These are phyloP conservation scores for Thelonectria discophora DNA, from an alignment of 2,329 filamentous ascomycete species.

Conservation along the genomic window DNA sequence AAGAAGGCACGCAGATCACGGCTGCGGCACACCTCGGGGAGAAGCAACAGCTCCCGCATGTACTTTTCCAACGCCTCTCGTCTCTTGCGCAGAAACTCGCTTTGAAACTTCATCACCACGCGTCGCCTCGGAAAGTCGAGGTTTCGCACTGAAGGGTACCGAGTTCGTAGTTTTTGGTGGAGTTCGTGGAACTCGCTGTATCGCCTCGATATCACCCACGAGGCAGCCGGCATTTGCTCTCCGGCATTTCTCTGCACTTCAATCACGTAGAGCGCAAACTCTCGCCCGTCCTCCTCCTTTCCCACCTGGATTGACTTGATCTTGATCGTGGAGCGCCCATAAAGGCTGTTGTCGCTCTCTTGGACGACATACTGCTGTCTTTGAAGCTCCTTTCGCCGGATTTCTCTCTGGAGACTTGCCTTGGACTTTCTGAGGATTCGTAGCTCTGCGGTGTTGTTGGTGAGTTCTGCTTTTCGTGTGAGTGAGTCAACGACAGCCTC, in stretches of 20 bases:
- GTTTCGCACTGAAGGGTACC: constrained; percentile 87
- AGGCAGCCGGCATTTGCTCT: constrained; percentile 95
- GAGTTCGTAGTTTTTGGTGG: constrained; percentile 84
- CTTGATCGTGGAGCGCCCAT: constrained; percentile 86
- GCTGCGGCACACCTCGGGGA: constrained; percentile 94
- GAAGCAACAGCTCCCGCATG: constrained; percentile 78
- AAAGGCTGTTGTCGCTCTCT: constrained; percentile 96
- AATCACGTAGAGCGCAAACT: constrained; percentile 92
- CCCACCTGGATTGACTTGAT: constrained; percentile 95
- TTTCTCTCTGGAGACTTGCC: constrained; percentile 89
- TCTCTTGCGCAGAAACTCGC: constrained; percentile 92
- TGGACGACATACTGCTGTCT: constrained; percentile 96
- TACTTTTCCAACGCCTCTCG: constrained; percentile 86
- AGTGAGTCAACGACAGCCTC: constrained; percentile 91
- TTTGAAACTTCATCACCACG: constrained; percentile 96
- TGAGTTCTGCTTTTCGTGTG: constrained; percentile 92
- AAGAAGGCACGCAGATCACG: constrained; percentile 91
- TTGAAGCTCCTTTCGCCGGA: constrained; percentile 93
- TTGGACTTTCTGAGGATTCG: constrained; percentile 94
- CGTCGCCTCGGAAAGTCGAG: constrained; percentile 92
- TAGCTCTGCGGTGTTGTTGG: constrained; percentile 94
- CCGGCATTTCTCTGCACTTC: constrained; percentile 91
- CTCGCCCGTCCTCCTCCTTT: constrained; percentile 88
- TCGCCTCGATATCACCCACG: constrained; percentile 89
- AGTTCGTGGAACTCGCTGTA: constrained; percentile 98